Evolutionary conservation across 371 early-diverging fungal species (phyloP).

Genomic region (Apophysomyces variabilis): DNA sequence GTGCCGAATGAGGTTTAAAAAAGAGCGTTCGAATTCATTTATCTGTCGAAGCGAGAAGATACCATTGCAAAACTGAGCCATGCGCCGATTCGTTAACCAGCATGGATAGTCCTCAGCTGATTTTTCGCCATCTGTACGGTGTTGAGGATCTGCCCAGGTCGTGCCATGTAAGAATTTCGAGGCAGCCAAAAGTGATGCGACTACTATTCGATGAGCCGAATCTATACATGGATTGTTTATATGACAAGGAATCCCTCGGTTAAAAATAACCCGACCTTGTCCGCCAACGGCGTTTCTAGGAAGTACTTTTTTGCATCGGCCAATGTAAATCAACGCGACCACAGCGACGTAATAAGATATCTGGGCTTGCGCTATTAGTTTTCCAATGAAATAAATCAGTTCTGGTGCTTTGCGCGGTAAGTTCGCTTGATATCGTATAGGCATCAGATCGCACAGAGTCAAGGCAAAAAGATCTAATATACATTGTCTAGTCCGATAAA

Average conservation of each 20-base stretch:
- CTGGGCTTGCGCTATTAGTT: constrained; percentile 37
- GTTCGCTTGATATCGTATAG: constrained; percentile 13
- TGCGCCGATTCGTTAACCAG: constrained; percentile 25
- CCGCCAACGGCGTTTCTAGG: constrained; percentile 35
- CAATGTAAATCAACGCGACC: constrained; percentile 35
- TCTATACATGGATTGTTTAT: constrained; percentile 16
- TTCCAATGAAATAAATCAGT: constrained; percentile 42
- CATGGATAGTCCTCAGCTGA: constrained; percentile 9
- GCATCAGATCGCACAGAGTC: constrained; percentile 32
- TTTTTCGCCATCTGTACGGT: neutral
- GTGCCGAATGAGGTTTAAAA: constrained; percentile 34
- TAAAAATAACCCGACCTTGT: constrained; percentile 21
- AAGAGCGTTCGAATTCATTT: constrained; percentile 33
- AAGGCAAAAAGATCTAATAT: constrained; percentile 28
- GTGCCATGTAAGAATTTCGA: constrained; percentile 38
- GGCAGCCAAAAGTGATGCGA: constrained; percentile 31
- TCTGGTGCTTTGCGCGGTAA: constrained; percentile 29
- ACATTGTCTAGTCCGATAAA: neutral
- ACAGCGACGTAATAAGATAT: constrained; percentile 41
- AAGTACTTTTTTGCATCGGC: constrained; percentile 33
- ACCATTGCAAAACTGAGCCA: constrained; percentile 21
- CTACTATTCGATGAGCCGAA: constrained; percentile 34
- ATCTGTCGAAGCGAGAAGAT: constrained; percentile 31
- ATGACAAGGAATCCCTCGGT: neutral
- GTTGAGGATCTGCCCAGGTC: constrained; percentile 17